A percentile compares a stretch with the other conserved stretches of the same genome.
These are phyloP conservation scores for Microcos paniculata DNA, from an alignment of 345 rosid species.

Conservation along the genomic window DNA sequence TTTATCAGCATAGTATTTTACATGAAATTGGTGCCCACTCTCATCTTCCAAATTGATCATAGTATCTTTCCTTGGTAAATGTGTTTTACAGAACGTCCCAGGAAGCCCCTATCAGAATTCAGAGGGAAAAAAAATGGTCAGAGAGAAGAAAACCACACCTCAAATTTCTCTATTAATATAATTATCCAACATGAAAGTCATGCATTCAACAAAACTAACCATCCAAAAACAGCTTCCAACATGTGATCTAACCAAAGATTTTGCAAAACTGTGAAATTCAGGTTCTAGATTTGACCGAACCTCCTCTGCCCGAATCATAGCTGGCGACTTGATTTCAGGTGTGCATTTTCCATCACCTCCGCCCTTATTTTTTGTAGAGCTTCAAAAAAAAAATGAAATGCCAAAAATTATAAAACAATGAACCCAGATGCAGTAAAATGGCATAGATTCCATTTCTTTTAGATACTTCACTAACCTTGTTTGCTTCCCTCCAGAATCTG, in stretches of 20 bases:
- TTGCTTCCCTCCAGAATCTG: slow-evolving; percentile 35
- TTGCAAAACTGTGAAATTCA: slow-evolving; percentile 53
- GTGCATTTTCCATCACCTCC: slow-evolving; percentile 17
- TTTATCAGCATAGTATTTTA: slow-evolving; percentile 58
- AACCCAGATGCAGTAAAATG: background rate
- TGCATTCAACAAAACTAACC: slow-evolving; percentile 32
- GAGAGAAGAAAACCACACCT: background rate
- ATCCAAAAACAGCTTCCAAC: slow-evolving; percentile 72
- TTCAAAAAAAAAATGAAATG: background rate
- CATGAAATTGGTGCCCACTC: slow-evolving; percentile 26
- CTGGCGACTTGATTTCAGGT: slow-evolving; percentile 41
- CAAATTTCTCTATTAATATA: slow-evolving; percentile 4
- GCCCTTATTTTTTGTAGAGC: slow-evolving; percentile 25
- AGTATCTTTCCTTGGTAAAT: slow-evolving; percentile 51
- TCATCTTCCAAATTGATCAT: slow-evolving; percentile 61
- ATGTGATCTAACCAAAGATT: slow-evolving; percentile 64
- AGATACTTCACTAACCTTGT: slow-evolving; percentile 42
- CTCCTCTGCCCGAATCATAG: slow-evolving; percentile 57
- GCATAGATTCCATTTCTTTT: background rate
- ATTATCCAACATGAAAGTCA: background rate
- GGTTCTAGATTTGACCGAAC: slow-evolving; percentile 62
- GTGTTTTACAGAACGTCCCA: slow-evolving; percentile 59
- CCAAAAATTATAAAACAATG: background rate
- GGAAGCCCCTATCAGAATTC: slow-evolving; percentile 67
- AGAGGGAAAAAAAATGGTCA: background rate